Evolutionary conservation across 225 moss, liverwort and hornwort genomes (phyloP), one percentile per base, ranked within the genome.

Genomic region (Pseudisothecium myosuroides): DNA sequence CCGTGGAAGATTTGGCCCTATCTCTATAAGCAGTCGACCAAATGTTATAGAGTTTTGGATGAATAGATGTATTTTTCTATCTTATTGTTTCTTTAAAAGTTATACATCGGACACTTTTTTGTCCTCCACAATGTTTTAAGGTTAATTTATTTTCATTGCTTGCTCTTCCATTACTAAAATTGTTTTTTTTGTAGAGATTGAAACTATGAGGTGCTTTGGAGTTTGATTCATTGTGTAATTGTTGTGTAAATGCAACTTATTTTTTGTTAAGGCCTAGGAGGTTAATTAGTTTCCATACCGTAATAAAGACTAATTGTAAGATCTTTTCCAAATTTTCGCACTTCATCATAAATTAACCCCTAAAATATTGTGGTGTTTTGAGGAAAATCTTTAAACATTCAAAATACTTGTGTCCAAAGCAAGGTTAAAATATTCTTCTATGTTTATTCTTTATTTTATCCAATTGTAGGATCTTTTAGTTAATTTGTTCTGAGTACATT

Each of bases 1-100:
- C 1, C 0, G 4, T 0, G 0, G 17, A 45, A 0, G 18, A 10
- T 29, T 29, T 31, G 31, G 4, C 47, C 31, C 6, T 45, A 10
- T 10, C 2, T 11, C 11, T 11, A 6, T 47, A 47, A 47, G 11
- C 19, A 19, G 9, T 31, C 5, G 17, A 4, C 10, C 43, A 72
- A 10, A 45, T 55, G 24, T 16, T 55, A 13, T 52, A 52, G 0
- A 37, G 9, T 78, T 23, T 56, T 16, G 6, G 6, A 23, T 56
- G 55, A n/a, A 56, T 10, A 56, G 1, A 1, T n/a, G 1, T 16
- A 24, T 15, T 24, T 76, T 50, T 50, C 0, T 8, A 4, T 49
- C 5, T 7, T 8, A 2, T 32, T 54, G 15, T 5, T 36, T 37
- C 5, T 37, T 10, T 24, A 3, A 16, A 55, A 54, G 10, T 23